Evolutionary conservation across 2,329 filamentous ascomycete species (phyloP).

Genomic region (Cladophialophora bantiana): DNA sequence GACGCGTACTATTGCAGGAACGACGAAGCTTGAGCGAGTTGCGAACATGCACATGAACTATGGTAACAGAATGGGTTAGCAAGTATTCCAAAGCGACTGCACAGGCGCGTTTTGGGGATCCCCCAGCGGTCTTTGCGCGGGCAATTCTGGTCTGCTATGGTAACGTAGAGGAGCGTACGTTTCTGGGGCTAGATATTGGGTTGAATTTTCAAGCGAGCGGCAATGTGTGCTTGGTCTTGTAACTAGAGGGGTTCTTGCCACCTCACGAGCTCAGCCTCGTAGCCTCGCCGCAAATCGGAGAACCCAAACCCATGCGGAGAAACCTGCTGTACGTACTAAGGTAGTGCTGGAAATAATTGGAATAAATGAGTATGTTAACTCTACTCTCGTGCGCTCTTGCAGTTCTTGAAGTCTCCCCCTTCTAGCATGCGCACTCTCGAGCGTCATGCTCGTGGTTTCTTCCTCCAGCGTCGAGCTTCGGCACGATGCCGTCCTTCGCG

Average conservation of each 20-base stretch:
- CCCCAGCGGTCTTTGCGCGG: no score
- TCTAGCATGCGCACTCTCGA: slow-evolving; percentile 29
- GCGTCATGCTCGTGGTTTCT: slow-evolving; percentile 34
- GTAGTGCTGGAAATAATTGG: background rate
- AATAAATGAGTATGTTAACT: background rate
- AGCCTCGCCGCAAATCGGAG: slow-evolving; percentile 2
- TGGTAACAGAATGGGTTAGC: background rate
- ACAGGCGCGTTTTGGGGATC: no score
- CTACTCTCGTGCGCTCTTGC: background rate
- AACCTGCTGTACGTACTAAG: background rate
- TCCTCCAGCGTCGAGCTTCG: slow-evolving; percentile 35
- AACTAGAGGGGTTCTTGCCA: background rate
- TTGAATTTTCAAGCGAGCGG: no score
- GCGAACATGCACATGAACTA: background rate
- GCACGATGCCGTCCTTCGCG: slow-evolving; percentile 15
- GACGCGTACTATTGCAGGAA: background rate
- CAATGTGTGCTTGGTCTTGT: background rate
- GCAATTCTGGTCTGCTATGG: no score
- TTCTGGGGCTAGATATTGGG: no score
- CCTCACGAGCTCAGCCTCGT: background rate
- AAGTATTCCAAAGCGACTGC: no score
- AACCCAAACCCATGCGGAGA: slow-evolving; percentile 12
- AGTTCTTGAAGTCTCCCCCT: background rate
- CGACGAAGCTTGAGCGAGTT: no score
- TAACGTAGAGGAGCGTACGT: no score